Evolutionary conservation across 345 rosid genomes (phyloP), one percentile per base, ranked within the genome.

Genomic region (Cardamine chenopodiifolia): DNA sequence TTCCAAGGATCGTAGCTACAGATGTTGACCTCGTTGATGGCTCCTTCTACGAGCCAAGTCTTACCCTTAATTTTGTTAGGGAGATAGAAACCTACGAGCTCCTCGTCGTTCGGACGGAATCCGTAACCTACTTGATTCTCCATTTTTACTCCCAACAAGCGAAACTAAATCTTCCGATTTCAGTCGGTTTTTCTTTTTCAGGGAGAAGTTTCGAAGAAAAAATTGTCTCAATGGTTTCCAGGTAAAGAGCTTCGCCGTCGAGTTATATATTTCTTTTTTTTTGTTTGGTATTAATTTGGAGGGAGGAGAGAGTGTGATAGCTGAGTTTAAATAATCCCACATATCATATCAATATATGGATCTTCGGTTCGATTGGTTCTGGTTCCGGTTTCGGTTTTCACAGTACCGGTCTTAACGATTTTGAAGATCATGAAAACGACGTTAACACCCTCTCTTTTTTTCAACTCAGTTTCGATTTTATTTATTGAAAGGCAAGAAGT

Each of bases 61-160:
- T 78, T 55, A 11, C 87, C 81, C 2, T 7, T 31, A 31, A 83
- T 74, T 63, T 83, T 85, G 39, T 32, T 28, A 69, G n/a, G 68
- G 42, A 89, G 78, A 62, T 50, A 82, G 64, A 22, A 44, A 32
- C 66, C 70, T 40, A 87, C 81, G 69, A 87, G 77, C 44, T 86
- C 86, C 20, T 80, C 85, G 8, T 85, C 89, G 5, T 55, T 29
- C 2, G 96, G 89, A 23, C 82, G 82, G 79, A 89, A 87, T 19
- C 83, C 69, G 42, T 35, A 76, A 17, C 89, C 89, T 0, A 60
- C 37, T 15, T 1, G 11, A 9, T 25, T 31, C 35, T 9, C 66
- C 82, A 78, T 56, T 44, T 70, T 56, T 7, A 37, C 6, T 64
- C 55, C 3, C 11, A 44, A 4, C 3, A 19, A 3, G 12, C 6